phyloP scores from a whole-genome alignment of 2,329 filamentous ascomycete species.

The Fusarium pilosicola region DNA sequence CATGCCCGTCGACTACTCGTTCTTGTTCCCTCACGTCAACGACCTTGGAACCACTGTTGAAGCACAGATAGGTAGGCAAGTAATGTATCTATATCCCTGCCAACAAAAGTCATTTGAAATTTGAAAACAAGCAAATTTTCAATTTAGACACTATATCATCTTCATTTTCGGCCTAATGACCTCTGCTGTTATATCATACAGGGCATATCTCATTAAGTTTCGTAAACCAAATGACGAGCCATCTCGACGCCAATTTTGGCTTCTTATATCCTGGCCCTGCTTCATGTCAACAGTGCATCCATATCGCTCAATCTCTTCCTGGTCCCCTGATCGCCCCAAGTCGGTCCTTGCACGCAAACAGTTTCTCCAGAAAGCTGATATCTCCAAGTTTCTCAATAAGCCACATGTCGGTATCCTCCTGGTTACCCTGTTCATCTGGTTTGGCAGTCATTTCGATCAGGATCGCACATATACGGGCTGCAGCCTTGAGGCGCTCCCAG shows the following conservation, averaged over 20 bases:
- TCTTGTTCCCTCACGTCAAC: not conserved
- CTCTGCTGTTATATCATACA: not conserved
- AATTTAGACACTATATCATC: not conserved
- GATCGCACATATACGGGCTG: constrained; percentile 41
- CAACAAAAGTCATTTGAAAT: not conserved
- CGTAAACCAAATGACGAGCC: not conserved
- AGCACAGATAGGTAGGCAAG: not conserved
- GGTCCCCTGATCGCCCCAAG: not conserved
- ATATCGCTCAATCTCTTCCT: not conserved
- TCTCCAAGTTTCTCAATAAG: constrained; percentile 38
- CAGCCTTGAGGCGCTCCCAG: constrained; percentile 42
- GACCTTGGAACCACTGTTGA: not conserved
- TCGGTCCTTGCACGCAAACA: constrained; percentile 11
- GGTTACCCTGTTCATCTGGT: constrained; percentile 29
- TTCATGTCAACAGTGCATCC: not conserved
- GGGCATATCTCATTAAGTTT: not conserved
- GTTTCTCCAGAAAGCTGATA: constrained; percentile 38
- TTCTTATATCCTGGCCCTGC: not conserved
- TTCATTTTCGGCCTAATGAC: not conserved
- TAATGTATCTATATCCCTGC: not conserved
- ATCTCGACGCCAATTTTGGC: not conserved
- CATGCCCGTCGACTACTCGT: not conserved
- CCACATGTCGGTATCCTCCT: constrained; percentile 38
- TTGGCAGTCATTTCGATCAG: constrained; percentile 41
- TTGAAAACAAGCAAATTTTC: not conserved